Percentiles rank a stretch among this genome's conserved stretches.
phyloP scores from a whole-genome alignment of 805 yeast species.

The Priceomyces castillae region DNA sequence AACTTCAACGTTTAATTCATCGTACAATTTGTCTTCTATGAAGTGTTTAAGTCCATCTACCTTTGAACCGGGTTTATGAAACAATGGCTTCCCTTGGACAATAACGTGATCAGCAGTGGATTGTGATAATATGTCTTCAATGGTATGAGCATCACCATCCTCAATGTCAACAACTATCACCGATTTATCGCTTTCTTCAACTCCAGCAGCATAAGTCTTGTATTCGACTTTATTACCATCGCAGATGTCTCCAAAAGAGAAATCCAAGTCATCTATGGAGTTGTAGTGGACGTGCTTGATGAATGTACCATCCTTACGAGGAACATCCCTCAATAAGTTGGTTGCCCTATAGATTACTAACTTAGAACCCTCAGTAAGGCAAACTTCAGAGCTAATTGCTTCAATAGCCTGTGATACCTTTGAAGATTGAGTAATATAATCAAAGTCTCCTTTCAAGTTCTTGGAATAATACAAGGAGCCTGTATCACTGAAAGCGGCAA shows the following conservation, averaged over 20 bases:
- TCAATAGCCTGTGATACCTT: slow-evolving; percentile 16
- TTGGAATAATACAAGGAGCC: slow-evolving; percentile 20
- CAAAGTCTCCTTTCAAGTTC: slow-evolving; percentile 10
- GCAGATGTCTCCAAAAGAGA: slow-evolving; percentile 14
- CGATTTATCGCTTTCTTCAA: slow-evolving; percentile 6
- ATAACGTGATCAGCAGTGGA: slow-evolving; percentile 12
- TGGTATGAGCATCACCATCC: slow-evolving; percentile 15
- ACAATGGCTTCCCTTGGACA: slow-evolving; percentile 32
- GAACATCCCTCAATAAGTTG: slow-evolving; percentile 12
- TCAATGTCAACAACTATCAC: slow-evolving; percentile 25
- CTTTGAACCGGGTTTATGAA: slow-evolving; percentile 19
- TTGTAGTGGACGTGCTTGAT: slow-evolving; percentile 21
- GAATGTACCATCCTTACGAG: slow-evolving; percentile 8
- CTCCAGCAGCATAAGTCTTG: background rate
- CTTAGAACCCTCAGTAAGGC: slow-evolving; percentile 14
- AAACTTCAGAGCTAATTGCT: slow-evolving; percentile 17
- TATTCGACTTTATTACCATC: slow-evolving; percentile 6
- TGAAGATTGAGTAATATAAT: slow-evolving; percentile 22
- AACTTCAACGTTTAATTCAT: slow-evolving; percentile 19
- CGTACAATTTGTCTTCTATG: slow-evolving; percentile 19
- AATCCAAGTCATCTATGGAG: slow-evolving; percentile 16
- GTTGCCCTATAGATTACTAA: slow-evolving; percentile 27
- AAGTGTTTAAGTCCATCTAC: slow-evolving; percentile 21
- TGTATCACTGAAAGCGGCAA: slow-evolving; percentile 23
- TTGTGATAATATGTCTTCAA: slow-evolving; percentile 18